Evolutionary conservation across 208 protist species (phyloP).

Genomic region (Trypanosoma scelopori): DNA sequence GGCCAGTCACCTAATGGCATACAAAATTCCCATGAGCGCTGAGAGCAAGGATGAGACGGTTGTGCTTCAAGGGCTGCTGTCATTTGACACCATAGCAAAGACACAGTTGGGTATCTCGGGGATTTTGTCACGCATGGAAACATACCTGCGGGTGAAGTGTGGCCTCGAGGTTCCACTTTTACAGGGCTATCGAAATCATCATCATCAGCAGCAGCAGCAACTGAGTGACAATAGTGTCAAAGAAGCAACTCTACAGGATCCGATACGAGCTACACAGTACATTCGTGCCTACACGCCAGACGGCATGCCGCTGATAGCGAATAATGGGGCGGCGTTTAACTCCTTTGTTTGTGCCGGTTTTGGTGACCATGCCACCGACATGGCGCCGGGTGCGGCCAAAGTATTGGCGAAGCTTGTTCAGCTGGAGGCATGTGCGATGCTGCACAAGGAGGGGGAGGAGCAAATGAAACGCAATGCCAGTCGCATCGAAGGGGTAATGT

Average conservation of each 20-base stretch:
- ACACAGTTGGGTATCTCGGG: constrained; percentile 7
- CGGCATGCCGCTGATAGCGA: constrained; percentile 71
- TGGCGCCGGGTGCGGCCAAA: constrained; percentile 71
- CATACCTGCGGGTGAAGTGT: constrained; percentile 59
- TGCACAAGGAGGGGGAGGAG: constrained; percentile 44
- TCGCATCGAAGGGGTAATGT: constrained; percentile 30
- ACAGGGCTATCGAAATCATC: constrained; percentile 3
- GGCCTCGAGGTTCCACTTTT: constrained; percentile 39
- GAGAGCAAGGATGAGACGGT: constrained; percentile 16
- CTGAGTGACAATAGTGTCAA: not conserved
- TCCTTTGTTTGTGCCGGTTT: constrained; percentile 85
- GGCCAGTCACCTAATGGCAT: constrained; percentile 15
- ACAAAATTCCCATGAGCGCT: not conserved
- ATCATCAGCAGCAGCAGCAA: not conserved
- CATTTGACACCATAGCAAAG: constrained; percentile 44
- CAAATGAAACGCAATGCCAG: constrained; percentile 20
- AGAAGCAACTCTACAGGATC: not conserved
- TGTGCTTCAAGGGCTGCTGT: constrained; percentile 56
- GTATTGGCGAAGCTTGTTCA: constrained; percentile 77
- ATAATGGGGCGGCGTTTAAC: constrained; percentile 77
- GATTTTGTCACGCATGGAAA: constrained; percentile 49
- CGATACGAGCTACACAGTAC: constrained; percentile 37
- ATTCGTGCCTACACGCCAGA: constrained; percentile 78
- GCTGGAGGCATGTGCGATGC: constrained; percentile 50
- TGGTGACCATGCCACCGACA: constrained; percentile 79